Evolutionary conservation across 2,329 filamentous ascomycete genomes (phyloP), one percentile per base, ranked within the genome.

Genomic region (Diaporthe vexans): DNA sequence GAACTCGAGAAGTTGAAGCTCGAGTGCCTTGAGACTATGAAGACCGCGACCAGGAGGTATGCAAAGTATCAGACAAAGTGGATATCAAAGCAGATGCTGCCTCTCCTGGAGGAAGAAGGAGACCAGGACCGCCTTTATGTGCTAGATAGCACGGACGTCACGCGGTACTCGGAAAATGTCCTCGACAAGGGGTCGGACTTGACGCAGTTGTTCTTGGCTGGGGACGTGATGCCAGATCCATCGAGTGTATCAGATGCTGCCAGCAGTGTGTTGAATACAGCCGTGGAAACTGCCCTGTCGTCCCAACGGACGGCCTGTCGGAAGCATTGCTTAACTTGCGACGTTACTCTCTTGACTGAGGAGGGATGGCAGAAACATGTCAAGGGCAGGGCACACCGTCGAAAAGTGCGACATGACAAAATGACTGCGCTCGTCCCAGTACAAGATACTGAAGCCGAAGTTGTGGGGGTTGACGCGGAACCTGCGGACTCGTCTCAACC

Each of bases 1-100:
- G 85, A 89, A 5, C 83, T 94, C 1, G 86, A 89, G 26, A 85
- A 85, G 24, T 81, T 95, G 19, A 91, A 89, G 77, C 78, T 81
- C 0, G 81, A 87, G 0, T 92, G 91, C 0, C 84, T 98, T 0
- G 93, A 96, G 76, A 89, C 91, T 67, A 95, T 95, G 76, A 95
- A 97, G 81, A 89, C 91, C 7, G 94, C 94, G 3, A 99, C 95
- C 0, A 90, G 95, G 13, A 94, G 95, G 78, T 99, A 99, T 80
- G 94, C 96, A 2, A 94, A 91, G 75, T 91, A 93, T 10, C 97
- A 99, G 82, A 86, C 94, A 24, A 91, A 92, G 74, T 99, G 95
- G 95, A 97, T 98, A 72, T 90, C 93, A 21, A 90, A 93, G 77
- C 97, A 97, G 80, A 88, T 97, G 35, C 88, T 97, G 56, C 91